These are phyloP conservation scores for Teratosphaeria zuluensis DNA, from an alignment of 2,329 filamentous ascomycete species.

Conservation along the genomic window DNA sequence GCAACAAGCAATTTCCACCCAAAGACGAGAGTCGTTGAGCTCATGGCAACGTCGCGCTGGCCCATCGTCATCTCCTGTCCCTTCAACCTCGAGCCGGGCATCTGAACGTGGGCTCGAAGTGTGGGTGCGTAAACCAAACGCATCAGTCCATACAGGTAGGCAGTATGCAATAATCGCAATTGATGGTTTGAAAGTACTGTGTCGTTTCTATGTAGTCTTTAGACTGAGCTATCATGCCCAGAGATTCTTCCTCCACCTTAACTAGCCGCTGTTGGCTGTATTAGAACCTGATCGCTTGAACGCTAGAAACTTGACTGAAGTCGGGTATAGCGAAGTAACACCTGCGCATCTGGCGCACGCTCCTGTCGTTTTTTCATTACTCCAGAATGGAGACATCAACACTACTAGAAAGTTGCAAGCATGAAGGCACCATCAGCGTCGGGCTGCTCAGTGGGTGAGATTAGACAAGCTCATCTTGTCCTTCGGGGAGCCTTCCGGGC, in stretches of 20 bases:
- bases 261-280: not conserved
- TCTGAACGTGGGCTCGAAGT: not conserved
- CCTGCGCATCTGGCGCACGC: not conserved
- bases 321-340: not conserved
- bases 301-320: not conserved
- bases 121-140: not conserved
- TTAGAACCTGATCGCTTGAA: not conserved
- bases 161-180: not conserved
- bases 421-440: not conserved
- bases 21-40: not conserved
- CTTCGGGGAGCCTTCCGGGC: conserved; percentile 25
- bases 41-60: not conserved
- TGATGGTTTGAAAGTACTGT: not conserved
- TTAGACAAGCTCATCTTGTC: conserved; percentile 31
- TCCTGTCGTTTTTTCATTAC: not conserved
- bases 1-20: not conserved
- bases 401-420: not conserved
- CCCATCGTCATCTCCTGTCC: not conserved
- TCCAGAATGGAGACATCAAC: not conserved
- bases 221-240: not conserved
- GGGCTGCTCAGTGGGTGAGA: conserved; percentile 19
- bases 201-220: not conserved
- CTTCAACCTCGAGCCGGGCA: not conserved
- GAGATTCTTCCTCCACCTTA: not conserved
- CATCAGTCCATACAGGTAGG: not conserved